Conservation (phyloP, 1,284 basidiomycete genomes). For the Limonomyces culmigenus region DNA sequence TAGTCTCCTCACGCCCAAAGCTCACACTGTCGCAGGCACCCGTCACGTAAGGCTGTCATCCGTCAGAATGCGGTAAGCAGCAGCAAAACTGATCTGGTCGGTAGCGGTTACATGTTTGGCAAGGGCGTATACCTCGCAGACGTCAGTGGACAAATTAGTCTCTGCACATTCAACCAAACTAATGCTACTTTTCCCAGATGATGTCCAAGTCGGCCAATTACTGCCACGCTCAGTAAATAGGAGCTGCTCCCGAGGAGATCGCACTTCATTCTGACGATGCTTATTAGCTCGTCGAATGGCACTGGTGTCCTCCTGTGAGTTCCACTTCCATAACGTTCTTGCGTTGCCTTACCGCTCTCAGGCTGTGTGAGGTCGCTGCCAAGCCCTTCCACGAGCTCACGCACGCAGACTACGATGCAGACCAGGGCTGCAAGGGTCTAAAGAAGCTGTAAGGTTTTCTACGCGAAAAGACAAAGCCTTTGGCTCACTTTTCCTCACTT, state of each 20-base stretch:
- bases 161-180: constrained; percentile 2
- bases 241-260: not conserved
- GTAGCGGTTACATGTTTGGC: constrained; percentile 43
- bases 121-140: constrained; percentile 57
- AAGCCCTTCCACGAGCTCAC: constrained; percentile 35
- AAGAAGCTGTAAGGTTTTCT: constrained; percentile 12
- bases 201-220: constrained; percentile 53
- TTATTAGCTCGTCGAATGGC: constrained; percentile 27
- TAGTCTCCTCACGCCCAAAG: constrained; percentile 2
- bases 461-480: not conserved
- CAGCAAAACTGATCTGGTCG: not conserved
- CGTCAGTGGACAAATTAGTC: constrained; percentile 17
- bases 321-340: too few relatives aligned
- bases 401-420: constrained; percentile 32
- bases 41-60: not conserved
- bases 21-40: constrained; percentile 2
- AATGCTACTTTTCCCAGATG: constrained; percentile 21
- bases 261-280: not conserved
- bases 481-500: constrained; percentile 7
- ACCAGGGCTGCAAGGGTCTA: constrained; percentile 25
- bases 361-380: constrained; percentile 42
- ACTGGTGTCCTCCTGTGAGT: constrained; percentile 35
- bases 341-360: too few relatives aligned
- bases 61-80: constrained; percentile 22
- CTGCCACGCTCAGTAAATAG: constrained; percentile 31